Conservation (phyloP, 2,329 filamentous ascomycete species). For the Penicillium sp. region DNA sequence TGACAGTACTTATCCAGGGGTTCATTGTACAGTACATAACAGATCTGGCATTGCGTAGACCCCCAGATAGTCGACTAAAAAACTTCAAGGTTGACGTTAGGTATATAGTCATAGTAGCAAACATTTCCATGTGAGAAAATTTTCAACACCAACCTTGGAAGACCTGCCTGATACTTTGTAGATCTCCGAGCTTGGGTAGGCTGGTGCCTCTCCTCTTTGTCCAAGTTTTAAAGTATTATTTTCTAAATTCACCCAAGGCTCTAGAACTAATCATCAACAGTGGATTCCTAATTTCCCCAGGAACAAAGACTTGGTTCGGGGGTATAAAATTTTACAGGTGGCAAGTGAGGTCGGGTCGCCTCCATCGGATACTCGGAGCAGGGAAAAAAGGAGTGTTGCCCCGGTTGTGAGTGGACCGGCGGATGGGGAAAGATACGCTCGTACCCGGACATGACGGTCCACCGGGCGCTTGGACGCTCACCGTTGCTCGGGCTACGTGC, state of each 20-base stretch:
- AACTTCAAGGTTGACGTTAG: not conserved
- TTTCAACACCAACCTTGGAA: too few relatives aligned
- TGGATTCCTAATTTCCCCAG: slow-evolving; percentile 4
- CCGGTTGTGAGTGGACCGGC: slow-evolving; percentile 24
- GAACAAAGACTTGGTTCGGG: not conserved
- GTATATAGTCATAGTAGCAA: not conserved
- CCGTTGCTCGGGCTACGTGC: slow-evolving; percentile 25
- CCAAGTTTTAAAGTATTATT: not conserved
- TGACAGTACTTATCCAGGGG: not conserved
- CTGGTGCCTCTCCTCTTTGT: not conserved
- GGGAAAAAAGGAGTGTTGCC: slow-evolving; percentile 26
- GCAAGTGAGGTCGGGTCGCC: slow-evolving; percentile 8
- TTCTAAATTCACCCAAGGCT: not conserved
- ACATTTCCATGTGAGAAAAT: too few relatives aligned
- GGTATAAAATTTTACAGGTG: slow-evolving; percentile 1
- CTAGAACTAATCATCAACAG: slow-evolving; percentile 3
- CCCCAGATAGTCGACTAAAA: not conserved
- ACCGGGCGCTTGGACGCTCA: slow-evolving; percentile 13
- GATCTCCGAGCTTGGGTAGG: too few relatives aligned
- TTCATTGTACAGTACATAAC: not conserved
- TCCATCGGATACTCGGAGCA: slow-evolving; percentile 32
- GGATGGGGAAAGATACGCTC: slow-evolving; percentile 24
- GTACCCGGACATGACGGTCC: slow-evolving; percentile 16
- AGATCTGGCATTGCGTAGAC: not conserved
- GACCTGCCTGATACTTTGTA: too few relatives aligned